phyloP scores from a whole-genome alignment of 2,329 filamentous ascomycete species.

The Blastomyces silverae region DNA sequence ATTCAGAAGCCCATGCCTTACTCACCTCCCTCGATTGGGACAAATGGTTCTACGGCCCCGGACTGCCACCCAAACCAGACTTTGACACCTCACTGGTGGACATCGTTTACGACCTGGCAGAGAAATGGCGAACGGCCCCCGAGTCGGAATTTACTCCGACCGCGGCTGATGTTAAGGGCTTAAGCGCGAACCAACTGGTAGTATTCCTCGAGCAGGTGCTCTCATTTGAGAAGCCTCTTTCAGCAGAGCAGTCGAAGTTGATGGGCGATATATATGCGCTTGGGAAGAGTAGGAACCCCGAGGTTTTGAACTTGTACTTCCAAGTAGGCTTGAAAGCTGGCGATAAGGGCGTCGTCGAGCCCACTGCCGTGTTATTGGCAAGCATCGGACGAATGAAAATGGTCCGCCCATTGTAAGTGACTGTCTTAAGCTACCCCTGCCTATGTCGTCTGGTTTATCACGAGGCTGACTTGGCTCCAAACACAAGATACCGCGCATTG shows the following conservation, averaged over 20 bases:
- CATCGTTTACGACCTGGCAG: slow-evolving; percentile 71
- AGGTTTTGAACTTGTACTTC: slow-evolving; percentile 75
- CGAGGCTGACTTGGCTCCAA: not conserved
- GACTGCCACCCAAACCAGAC: slow-evolving; percentile 79
- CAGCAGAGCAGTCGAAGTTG: slow-evolving; percentile 57
- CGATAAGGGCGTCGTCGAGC: slow-evolving; percentile 61
- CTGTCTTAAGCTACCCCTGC: not conserved
- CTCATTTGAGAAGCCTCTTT: slow-evolving; percentile 58
- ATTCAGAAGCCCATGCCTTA: slow-evolving; percentile 56
- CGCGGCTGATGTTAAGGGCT: slow-evolving; percentile 61
- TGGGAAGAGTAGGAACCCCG: slow-evolving; percentile 70
- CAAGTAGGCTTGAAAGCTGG: slow-evolving; percentile 69
- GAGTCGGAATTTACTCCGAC: slow-evolving; percentile 52
- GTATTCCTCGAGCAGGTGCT: slow-evolving; percentile 83
- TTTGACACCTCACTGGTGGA: slow-evolving; percentile 87
- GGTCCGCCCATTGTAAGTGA: slow-evolving; percentile 67
- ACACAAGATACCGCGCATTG: slow-evolving; percentile 55
- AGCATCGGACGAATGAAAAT: slow-evolving; percentile 95
- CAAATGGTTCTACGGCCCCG: slow-evolving; percentile 77
- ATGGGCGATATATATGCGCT: slow-evolving; percentile 73
- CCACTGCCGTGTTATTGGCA: slow-evolving; percentile 67
- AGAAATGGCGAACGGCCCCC: slow-evolving; percentile 64
- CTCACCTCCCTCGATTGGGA: slow-evolving; percentile 78
- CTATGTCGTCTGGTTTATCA: not conserved
- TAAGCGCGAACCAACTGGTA: slow-evolving; percentile 80